Evolutionary conservation across 306 rosid genomes (phyloP).

Genomic region (Quercus ilex): DNA sequence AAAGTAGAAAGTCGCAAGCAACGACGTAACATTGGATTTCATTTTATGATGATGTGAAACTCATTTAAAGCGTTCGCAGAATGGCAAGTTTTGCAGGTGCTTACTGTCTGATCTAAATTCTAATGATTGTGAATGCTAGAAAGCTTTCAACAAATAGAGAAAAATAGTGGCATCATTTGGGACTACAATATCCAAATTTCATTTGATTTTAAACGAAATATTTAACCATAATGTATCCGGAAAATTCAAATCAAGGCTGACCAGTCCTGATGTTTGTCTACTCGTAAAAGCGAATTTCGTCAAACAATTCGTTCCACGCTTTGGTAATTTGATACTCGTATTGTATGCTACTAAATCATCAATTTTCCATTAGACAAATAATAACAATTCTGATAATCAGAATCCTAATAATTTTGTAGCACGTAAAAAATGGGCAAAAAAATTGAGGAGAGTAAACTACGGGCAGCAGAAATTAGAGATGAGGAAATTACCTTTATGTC

Average conservation of each 20-base stretch:
- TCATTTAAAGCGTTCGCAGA: neutral
- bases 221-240: neutral
- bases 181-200: neutral
- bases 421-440: neutral
- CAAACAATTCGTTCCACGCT: neutral
- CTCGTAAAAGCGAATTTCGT: neutral
- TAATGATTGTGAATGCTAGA: neutral
- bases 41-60: neutral
- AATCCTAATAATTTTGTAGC: neutral
- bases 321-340: neutral
- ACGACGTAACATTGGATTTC: no score
- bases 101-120: neutral
- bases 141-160: neutral
- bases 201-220: neutral
- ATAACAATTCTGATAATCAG: neutral
- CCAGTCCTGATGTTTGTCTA: neutral
- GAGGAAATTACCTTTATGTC: constrained; percentile 26
- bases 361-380: neutral
- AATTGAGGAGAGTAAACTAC: neutral
- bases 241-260: neutral
- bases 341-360: neutral
- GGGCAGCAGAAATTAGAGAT: neutral
- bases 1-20: neutral
- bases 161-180: neutral
- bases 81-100: neutral